These are phyloP conservation scores for Haberlea rhodopensis DNA, from an alignment of 257 asterid genomes.

Conservation along the genomic window DNA sequence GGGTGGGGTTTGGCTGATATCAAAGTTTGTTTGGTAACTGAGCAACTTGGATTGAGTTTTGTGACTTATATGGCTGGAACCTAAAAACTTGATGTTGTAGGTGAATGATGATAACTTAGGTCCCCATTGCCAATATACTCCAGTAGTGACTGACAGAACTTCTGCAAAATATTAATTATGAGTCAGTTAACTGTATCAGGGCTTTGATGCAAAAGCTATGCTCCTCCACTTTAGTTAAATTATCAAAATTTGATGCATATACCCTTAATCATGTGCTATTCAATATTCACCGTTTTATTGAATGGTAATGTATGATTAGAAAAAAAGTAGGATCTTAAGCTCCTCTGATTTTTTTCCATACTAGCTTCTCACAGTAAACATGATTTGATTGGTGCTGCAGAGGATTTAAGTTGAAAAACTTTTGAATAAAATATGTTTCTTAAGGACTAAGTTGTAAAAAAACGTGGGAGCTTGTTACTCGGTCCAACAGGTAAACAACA, in stretches of 20 bases:
- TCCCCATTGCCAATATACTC: too few relatives aligned
- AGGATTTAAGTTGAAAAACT: too few relatives aligned
- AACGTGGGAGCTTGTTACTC: background rate
- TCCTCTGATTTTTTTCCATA: background rate
- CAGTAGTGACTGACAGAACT: too few relatives aligned
- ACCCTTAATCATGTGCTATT: background rate
- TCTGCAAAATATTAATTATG: too few relatives aligned
- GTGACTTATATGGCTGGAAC: background rate
- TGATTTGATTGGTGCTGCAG: too few relatives aligned
- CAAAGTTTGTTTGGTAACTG: too few relatives aligned
- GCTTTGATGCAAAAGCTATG: too few relatives aligned
- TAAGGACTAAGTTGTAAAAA: too few relatives aligned
- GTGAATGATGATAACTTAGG: background rate
- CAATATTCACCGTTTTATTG: background rate
- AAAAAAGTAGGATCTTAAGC: background rate
- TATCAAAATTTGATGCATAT: background rate
- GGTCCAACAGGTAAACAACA: constrained; percentile 2
- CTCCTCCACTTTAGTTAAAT: too few relatives aligned
- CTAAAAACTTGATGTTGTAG: background rate
- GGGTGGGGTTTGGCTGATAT: too few relatives aligned
- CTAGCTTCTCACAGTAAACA: background rate
- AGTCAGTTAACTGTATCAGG: too few relatives aligned
- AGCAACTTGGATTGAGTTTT: background rate
- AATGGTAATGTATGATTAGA: background rate
- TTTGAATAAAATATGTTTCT: too few relatives aligned